Conservation (phyloP, 2,329 filamentous ascomycete genomes). For the Stagonosporopsis tanaceti region DNA sequence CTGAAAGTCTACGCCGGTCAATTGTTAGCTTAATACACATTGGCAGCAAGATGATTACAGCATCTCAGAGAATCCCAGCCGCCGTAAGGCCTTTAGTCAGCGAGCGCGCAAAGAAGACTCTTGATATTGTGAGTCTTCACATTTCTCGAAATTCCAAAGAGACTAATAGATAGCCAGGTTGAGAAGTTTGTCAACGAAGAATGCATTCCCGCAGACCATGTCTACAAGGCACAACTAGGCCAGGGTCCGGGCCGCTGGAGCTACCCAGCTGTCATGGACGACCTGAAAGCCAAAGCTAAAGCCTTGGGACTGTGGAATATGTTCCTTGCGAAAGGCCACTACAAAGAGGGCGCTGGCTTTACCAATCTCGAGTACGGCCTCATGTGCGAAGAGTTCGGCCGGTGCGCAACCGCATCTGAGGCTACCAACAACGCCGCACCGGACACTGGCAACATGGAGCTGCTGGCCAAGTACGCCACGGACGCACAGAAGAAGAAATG, state of each 20-base stretch:
- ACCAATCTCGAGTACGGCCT: conserved; percentile 82
- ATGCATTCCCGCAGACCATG: conserved; percentile 73
- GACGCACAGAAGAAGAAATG: conserved; percentile 83
- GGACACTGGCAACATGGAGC: conserved; percentile 94
- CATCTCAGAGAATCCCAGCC: conserved; percentile 62
- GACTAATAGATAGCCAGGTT: conserved; percentile 59
- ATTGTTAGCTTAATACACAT: not conserved
- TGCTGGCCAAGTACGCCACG: conserved; percentile 86
- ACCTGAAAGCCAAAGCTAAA: conserved; percentile 82
- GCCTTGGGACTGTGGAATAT: conserved; percentile 92
- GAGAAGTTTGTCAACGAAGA: conserved; percentile 96
- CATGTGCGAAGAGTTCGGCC: conserved; percentile 93
- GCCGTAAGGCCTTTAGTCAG: conserved; percentile 72
- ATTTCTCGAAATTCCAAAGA: not conserved
- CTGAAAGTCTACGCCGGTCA: not conserved
- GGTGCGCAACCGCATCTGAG: conserved; percentile 70
- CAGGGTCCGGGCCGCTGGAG: conserved; percentile 82
- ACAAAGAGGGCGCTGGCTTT: conserved; percentile 90
- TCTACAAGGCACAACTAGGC: conserved; percentile 67
- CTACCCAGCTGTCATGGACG: conserved; percentile 82
- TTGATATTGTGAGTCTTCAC: conserved; percentile 68
- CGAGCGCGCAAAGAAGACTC: conserved; percentile 79
- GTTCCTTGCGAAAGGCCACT: conserved; percentile 92
- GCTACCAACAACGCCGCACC: conserved; percentile 79
- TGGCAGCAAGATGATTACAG: conserved; percentile 37